phyloP scores from a whole-genome alignment of 148 eudicot species.

The Camellia lanceoleosa region DNA sequence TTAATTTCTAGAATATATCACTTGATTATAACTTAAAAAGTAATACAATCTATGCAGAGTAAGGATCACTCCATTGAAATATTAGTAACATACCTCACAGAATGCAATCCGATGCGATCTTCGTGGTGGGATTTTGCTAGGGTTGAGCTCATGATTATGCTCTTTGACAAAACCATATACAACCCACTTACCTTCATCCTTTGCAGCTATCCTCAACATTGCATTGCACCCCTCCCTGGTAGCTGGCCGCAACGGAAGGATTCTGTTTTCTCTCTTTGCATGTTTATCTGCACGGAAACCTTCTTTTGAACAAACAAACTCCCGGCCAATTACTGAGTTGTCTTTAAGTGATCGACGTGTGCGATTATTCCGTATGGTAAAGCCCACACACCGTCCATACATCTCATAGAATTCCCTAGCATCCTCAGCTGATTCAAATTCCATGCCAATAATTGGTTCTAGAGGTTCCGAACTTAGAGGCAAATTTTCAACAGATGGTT shows the following conservation, averaged over 20 bases:
- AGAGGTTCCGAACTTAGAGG: conserved; percentile 3
- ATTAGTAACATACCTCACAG: conserved; percentile 6
- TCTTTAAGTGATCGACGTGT: conserved; percentile 16
- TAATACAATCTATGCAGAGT: neutral
- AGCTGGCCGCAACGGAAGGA: neutral
- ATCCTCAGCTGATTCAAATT: conserved; percentile 16
- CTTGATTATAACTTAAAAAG: neutral
- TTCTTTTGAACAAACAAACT: conserved; percentile 23
- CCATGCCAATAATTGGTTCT: conserved; percentile 16
- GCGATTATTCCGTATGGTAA: conserved; percentile 17
- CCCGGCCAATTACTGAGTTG: conserved; percentile 18
- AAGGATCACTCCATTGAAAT: neutral
- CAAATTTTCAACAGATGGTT: neutral
- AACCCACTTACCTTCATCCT: conserved; percentile 19
- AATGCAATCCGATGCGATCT: conserved; percentile 13
- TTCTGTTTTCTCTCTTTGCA: conserved; percentile 1
- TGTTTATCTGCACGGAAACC: conserved; percentile 10
- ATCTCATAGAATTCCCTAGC: conserved; percentile 16
- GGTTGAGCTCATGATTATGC: conserved; percentile 18
- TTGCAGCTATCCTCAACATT: conserved; percentile 15
- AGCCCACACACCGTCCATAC: conserved; percentile 8
- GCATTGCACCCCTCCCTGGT: conserved; percentile 21
- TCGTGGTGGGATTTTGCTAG: conserved; percentile 17
- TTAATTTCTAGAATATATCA: neutral
- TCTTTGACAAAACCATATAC: conserved; percentile 9